Evolutionary conservation across 1,284 basidiomycete genomes (phyloP).

Genomic region (Apiotrichum laibachii): DNA sequence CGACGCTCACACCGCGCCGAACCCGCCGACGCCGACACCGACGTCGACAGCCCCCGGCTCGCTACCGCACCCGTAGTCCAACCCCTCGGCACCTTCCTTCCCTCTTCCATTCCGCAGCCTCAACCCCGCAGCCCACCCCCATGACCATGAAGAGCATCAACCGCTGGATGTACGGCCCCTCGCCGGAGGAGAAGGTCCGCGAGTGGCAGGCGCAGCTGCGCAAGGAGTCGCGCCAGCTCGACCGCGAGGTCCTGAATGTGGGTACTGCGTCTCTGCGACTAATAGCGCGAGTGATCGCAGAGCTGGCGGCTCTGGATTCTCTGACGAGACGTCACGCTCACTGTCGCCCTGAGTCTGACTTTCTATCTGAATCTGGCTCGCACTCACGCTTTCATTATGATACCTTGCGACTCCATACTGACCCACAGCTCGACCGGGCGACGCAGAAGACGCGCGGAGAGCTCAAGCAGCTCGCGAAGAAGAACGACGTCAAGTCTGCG

Average conservation of each 20-base stretch:
- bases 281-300: neutral
- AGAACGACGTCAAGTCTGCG: constrained; percentile 90
- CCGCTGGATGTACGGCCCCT: constrained; percentile 83
- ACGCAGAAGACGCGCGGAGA: constrained; percentile 75
- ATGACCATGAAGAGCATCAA: constrained; percentile 47
- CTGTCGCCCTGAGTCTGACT: constrained; percentile 12
- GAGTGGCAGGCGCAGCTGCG: constrained; percentile 84
- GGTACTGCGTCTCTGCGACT: constrained; percentile 36
- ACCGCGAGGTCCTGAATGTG: constrained; percentile 91
- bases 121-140: neutral
- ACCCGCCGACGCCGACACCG: too few relatives aligned
- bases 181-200: constrained; percentile 84
- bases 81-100: too few relatives aligned
- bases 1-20: too few relatives aligned
- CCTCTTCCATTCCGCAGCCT: neutral
- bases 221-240: constrained; percentile 72
- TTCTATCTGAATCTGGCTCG: neutral
- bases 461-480: constrained; percentile 85
- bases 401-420: neutral
- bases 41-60: too few relatives aligned
- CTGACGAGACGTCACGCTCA: neutral
- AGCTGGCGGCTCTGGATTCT: neutral
- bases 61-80: too few relatives aligned
- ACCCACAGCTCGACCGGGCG: constrained; percentile 70
- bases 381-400: too few relatives aligned